Conservation (phyloP, 345 rosid genomes). For the Gossypioides kirkii region DNA sequence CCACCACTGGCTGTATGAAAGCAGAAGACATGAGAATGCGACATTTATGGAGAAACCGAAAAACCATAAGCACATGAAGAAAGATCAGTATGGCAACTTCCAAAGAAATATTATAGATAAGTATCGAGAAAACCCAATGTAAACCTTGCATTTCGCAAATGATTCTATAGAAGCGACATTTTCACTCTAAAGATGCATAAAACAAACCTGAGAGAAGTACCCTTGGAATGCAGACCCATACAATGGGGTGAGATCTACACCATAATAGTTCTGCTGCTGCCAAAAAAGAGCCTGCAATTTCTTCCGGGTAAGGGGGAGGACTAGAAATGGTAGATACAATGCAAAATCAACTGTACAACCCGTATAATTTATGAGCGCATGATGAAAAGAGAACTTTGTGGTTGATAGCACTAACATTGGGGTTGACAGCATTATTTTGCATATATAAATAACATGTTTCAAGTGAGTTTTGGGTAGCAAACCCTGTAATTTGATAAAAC, state of each 20-base stretch:
- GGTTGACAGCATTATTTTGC: not conserved
- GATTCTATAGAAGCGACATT: not conserved
- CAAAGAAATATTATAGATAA: not conserved
- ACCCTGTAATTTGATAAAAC: not conserved
- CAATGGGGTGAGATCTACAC: conserved; percentile 84
- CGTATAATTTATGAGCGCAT: not conserved
- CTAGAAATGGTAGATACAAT: not conserved
- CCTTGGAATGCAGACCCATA: conserved; percentile 84
- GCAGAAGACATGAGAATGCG: conserved; percentile 9
- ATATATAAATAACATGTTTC: not conserved
- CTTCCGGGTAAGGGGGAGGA: not conserved
- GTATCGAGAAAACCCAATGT: not conserved
- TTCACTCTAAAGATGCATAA: conserved; percentile 6
- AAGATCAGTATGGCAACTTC: not conserved
- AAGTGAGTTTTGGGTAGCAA: not conserved
- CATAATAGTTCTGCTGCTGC: conserved; percentile 93
- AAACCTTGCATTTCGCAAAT: not conserved
- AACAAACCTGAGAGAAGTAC: conserved; percentile 86
- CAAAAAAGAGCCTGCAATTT: conserved; percentile 81
- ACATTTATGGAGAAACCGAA: conserved; percentile 3
- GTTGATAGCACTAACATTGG: not conserved
- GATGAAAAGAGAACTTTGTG: not conserved
- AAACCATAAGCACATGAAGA: not conserved
- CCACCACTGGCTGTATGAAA: conserved; percentile 82
- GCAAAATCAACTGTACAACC: not conserved